These are phyloP conservation scores for Ilyonectria destructans DNA, from an alignment of 2,329 filamentous ascomycete genomes.

Conservation along the genomic window DNA sequence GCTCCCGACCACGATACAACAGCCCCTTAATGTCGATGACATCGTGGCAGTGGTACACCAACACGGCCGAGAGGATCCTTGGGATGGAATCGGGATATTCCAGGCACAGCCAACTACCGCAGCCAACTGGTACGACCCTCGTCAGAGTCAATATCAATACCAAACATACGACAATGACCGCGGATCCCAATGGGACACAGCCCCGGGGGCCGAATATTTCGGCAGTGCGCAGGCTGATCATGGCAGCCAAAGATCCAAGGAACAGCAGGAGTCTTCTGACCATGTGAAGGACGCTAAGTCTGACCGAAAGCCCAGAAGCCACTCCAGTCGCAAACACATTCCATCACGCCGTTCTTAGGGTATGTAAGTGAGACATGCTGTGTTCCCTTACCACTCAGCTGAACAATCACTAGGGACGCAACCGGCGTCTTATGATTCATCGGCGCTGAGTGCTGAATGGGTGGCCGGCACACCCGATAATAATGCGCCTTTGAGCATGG, in stretches of 20 bases:
- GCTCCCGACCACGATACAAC: not conserved
- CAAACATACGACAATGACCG: conserved; percentile 3
- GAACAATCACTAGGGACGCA: not conserved
- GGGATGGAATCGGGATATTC: conserved; percentile 24
- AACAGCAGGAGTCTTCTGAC: conserved; percentile 3
- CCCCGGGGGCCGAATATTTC: not conserved
- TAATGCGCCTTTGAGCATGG: not conserved
- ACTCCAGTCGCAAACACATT: conserved; percentile 10
- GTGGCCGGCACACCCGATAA: not conserved
- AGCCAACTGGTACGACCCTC: conserved; percentile 5
- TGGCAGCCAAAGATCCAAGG: conserved; percentile 15
- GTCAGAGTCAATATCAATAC: conserved; percentile 5
- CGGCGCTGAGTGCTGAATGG: not conserved
- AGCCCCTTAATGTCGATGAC: conserved; percentile 6
- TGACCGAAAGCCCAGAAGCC: conserved; percentile 7
- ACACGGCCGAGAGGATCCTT: conserved; percentile 21
- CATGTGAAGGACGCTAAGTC: conserved; percentile 4
- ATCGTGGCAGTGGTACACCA: conserved; percentile 23
- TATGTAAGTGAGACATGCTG: conserved; percentile 4
- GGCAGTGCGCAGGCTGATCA: conserved; percentile 15
- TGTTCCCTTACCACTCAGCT: conserved; percentile 15
- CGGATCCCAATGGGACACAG: not conserved
- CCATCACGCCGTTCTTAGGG: conserved; percentile 6
- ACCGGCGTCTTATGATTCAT: not conserved
- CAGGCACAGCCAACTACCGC: not conserved